Evolutionary conservation across 345 rosid species (phyloP).

Genomic region (Acer saccharum): DNA sequence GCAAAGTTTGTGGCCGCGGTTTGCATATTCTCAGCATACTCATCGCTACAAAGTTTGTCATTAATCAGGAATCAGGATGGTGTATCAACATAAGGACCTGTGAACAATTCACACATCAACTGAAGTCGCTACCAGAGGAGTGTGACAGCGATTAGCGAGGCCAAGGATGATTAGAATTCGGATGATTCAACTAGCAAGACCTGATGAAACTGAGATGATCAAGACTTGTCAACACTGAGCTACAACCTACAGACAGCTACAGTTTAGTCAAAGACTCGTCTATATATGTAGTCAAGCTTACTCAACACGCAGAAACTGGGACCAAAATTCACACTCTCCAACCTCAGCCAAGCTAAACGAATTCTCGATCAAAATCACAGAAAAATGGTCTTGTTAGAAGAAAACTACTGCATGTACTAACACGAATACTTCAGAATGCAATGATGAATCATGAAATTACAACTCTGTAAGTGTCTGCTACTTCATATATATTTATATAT

Average conservation of each 20-base stretch:
- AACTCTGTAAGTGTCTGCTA: too few relatives aligned
- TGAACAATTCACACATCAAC: background rate
- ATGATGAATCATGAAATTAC: background rate
- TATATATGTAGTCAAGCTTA: background rate
- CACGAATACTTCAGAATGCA: too few relatives aligned
- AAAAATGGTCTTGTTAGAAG: background rate
- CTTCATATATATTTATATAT: too few relatives aligned
- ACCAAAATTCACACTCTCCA: too few relatives aligned
- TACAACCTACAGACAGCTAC: too few relatives aligned
- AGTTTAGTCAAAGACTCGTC: background rate
- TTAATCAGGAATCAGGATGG: too few relatives aligned
- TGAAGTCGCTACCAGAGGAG: background rate
- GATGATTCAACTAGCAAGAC: background rate
- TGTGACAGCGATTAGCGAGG: background rate
- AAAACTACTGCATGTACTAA: background rate
- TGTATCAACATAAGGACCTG: background rate
- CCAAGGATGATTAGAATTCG: background rate
- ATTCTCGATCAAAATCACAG: background rate
- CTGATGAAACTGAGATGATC: background rate
- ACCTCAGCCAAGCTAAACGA: background rate
- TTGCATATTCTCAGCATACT: background rate
- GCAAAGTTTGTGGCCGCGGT: background rate
- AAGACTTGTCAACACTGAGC: background rate
- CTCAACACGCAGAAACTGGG: too few relatives aligned
- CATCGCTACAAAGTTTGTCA: too few relatives aligned